Conservation (phyloP, 106 monocot genomes). For the Triglochin maritima region DNA sequence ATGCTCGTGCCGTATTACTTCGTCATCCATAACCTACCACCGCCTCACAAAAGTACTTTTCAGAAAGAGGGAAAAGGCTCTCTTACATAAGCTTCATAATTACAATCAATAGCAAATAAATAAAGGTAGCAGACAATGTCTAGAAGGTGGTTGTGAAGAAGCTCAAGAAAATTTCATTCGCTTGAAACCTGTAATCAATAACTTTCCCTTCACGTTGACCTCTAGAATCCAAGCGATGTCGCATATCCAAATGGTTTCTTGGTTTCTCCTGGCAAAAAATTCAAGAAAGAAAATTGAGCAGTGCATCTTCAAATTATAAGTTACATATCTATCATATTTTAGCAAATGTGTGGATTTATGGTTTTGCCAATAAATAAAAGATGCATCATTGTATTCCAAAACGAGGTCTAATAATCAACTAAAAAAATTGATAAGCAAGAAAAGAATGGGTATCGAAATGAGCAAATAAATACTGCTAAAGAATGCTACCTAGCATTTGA, state of each 20-base stretch:
- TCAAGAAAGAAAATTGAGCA: background rate
- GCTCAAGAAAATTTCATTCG: too few relatives aligned
- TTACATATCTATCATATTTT: background rate
- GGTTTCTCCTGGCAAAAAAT: slow-evolving; percentile 69
- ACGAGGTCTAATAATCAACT: background rate
- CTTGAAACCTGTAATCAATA: slow-evolving; percentile 78
- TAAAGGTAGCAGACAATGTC: too few relatives aligned
- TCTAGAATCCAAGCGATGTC: slow-evolving; percentile 86
- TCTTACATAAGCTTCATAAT: too few relatives aligned
- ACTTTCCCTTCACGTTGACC: slow-evolving; percentile 95
- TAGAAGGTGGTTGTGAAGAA: too few relatives aligned
- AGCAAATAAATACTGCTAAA: too few relatives aligned
- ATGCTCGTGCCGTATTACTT: too few relatives aligned
- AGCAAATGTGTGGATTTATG: background rate
- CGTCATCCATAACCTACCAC: too few relatives aligned
- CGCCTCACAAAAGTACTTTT: too few relatives aligned
- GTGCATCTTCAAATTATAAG: background rate
- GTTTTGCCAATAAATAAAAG: background rate
- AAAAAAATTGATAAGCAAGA: background rate
- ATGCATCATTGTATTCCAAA: background rate
- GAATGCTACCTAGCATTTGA: too few relatives aligned
- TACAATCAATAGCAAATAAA: too few relatives aligned
- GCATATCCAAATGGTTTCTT: slow-evolving; percentile 90
- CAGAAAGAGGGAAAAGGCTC: too few relatives aligned
- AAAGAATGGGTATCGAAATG: too few relatives aligned